Conservation (phyloP, 148 eudicot species). For the Chenopodium formosanum region DNA sequence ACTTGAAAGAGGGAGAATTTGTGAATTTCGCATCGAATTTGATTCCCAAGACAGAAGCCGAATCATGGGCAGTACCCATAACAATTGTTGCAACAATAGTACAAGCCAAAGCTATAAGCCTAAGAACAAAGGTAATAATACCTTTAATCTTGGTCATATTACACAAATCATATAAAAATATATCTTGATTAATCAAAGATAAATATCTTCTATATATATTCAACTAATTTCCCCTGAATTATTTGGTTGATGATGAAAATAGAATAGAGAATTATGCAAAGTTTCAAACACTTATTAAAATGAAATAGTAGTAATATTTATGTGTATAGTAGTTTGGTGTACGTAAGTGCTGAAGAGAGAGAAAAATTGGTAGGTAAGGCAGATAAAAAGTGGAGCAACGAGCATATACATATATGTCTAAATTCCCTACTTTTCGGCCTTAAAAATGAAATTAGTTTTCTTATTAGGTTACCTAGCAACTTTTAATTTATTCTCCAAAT, state of each 20-base stretch:
- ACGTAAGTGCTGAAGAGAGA: conserved; percentile 18
- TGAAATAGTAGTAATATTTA: background rate
- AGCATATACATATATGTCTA: background rate
- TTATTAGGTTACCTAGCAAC: background rate
- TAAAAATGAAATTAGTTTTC: conserved; percentile 1
- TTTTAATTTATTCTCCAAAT: too few relatives aligned
- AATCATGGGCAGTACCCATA: conserved; percentile 70
- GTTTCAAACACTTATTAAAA: background rate
- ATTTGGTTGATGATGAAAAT: background rate
- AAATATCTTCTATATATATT: too few relatives aligned
- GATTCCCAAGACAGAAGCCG: conserved; percentile 54
- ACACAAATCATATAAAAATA: background rate
- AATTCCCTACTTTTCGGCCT: conserved; percentile 18
- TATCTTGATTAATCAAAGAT: background rate
- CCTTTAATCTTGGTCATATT: conserved; percentile 47
- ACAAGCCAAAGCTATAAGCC: conserved; percentile 62
- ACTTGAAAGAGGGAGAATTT: conserved; percentile 75
- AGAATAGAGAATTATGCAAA: background rate
- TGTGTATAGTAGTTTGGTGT: background rate
- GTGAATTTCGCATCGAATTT: conserved; percentile 68
- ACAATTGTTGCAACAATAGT: conserved; percentile 52
- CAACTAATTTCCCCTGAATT: background rate
- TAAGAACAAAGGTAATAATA: conserved; percentile 48
- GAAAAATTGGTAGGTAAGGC: conserved; percentile 27
- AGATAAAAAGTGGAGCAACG: conserved; percentile 27